These are phyloP conservation scores for Prunus padus DNA, from an alignment of 306 rosid species.

Conservation along the genomic window DNA sequence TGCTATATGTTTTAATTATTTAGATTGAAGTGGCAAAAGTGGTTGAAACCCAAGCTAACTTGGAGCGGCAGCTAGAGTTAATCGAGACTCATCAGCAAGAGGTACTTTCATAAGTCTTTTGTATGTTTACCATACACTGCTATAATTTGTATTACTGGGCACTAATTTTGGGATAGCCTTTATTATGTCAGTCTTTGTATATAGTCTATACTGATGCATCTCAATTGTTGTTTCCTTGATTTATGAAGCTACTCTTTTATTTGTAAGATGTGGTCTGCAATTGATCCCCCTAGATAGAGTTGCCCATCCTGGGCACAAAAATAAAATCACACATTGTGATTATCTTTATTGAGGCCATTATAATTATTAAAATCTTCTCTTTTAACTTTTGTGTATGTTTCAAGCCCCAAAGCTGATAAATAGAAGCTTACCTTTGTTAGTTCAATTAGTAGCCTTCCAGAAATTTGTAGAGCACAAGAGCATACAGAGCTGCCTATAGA, in stretches of 20 bases:
- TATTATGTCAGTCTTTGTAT: background rate
- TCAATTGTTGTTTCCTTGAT: constrained; percentile 3
- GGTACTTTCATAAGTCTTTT: constrained; percentile 44
- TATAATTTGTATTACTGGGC: background rate
- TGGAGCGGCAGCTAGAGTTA: constrained; percentile 91
- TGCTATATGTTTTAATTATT: constrained; percentile 22
- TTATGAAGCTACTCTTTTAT: background rate
- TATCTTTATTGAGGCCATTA: background rate
- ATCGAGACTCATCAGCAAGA: constrained; percentile 94
- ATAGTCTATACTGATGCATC: background rate
- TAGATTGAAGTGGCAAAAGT: constrained; percentile 95
- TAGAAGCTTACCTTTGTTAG: background rate
- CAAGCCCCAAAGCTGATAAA: background rate
- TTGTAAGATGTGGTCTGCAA: background rate
- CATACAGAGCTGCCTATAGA: background rate
- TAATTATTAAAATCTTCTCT: background rate
- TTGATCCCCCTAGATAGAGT: background rate
- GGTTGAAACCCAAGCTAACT: constrained; percentile 77
- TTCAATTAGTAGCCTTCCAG: background rate
- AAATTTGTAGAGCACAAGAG: background rate
- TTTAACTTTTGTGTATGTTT: background rate
- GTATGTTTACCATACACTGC: background rate
- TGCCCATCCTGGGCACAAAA: background rate
- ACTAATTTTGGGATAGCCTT: background rate
- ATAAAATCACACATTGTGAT: background rate